Conservation (phyloP, 2,329 filamentous ascomycete genomes). For the Cladosporium sp. region DNA sequence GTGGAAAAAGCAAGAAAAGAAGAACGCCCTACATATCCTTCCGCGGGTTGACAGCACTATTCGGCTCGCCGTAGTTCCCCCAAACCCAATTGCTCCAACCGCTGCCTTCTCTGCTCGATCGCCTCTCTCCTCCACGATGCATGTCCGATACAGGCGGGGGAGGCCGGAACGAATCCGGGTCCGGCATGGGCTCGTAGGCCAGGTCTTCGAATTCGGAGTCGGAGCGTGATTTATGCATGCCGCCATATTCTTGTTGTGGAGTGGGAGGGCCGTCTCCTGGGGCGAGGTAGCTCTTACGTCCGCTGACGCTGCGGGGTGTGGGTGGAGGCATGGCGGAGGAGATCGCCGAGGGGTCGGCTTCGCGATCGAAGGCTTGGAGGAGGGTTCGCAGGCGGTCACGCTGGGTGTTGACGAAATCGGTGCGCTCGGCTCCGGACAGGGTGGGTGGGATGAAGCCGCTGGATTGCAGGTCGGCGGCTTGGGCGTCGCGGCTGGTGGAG, state of each 20-base stretch:
- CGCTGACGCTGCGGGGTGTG: slow-evolving; percentile 21
- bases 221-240: slow-evolving; percentile 74
- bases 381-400: slow-evolving; percentile 72
- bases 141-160: slow-evolving; percentile 9
- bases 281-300: slow-evolving; percentile 27
- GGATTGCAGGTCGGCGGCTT: slow-evolving; percentile 51
- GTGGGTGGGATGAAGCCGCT: slow-evolving; percentile 67
- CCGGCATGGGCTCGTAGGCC: slow-evolving; percentile 34
- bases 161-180: slow-evolving; percentile 27
- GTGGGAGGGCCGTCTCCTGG: slow-evolving; percentile 14
- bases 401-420: slow-evolving; percentile 72
- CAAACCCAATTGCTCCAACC: slow-evolving; percentile 36
- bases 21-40: slow-evolving; percentile 24
- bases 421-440: slow-evolving; percentile 65
- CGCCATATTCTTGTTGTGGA: slow-evolving; percentile 30
- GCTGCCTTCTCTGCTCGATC: slow-evolving; percentile 11
- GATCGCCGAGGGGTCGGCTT: slow-evolving; percentile 47
- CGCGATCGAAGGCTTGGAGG: slow-evolving; percentile 72
- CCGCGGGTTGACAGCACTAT: slow-evolving; percentile 27
- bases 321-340: slow-evolving; percentile 19
- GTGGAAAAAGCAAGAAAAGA: background rate
- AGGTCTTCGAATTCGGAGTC: slow-evolving; percentile 76
- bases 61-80: slow-evolving; percentile 36
- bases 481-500: slow-evolving; percentile 36
- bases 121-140: slow-evolving; percentile 1